Conservation (phyloP, 1,284 basidiomycete species). For the Leccinum subrobustum region DNA sequence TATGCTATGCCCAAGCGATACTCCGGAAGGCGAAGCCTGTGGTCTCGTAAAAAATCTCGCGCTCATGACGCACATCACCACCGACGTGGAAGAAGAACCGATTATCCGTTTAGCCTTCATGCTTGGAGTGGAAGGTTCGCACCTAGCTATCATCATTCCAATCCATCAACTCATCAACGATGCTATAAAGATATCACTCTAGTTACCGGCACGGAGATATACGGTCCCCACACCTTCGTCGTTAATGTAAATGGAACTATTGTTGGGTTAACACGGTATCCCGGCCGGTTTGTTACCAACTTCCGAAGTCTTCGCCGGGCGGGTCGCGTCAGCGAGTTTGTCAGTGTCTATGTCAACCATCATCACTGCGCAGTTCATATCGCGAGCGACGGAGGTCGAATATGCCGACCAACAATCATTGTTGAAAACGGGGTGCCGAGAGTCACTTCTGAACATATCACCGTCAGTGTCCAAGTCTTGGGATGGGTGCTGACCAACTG, state of each 20-base stretch:
- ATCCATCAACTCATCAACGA: conserved; percentile 15
- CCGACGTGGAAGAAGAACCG: conserved; percentile 96
- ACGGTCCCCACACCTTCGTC: conserved; percentile 87
- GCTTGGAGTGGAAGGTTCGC: conserved; percentile 89
- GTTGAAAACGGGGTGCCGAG: conserved; percentile 83
- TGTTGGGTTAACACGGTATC: conserved; percentile 89
- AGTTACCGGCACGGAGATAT: conserved; percentile 94
- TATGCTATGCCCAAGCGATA: conserved; percentile 97
- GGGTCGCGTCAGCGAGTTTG: conserved; percentile 93
- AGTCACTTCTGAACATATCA: conserved; percentile 82
- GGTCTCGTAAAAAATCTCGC: conserved; percentile 99
- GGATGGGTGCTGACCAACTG: conserved; percentile 7
- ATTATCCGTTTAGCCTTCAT: conserved; percentile 89
- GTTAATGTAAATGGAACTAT: conserved; percentile 98
- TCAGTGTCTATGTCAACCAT: conserved; percentile 95
- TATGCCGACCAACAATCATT: conserved; percentile 98
- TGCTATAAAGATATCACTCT: conserved; percentile 78
- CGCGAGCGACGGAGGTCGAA: conserved; percentile 95
- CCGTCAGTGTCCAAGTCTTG: conserved; percentile 42
- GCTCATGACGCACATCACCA: conserved; percentile 99
- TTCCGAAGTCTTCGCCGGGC: conserved; percentile 93
- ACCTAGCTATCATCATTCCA: conserved; percentile 10
- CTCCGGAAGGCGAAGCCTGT: conserved; percentile 99
- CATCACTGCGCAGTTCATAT: conserved; percentile 97
- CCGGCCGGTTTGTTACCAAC: conserved; percentile 82